phyloP scores from a whole-genome alignment of 345 rosid genomes.

The Acer campestre region DNA sequence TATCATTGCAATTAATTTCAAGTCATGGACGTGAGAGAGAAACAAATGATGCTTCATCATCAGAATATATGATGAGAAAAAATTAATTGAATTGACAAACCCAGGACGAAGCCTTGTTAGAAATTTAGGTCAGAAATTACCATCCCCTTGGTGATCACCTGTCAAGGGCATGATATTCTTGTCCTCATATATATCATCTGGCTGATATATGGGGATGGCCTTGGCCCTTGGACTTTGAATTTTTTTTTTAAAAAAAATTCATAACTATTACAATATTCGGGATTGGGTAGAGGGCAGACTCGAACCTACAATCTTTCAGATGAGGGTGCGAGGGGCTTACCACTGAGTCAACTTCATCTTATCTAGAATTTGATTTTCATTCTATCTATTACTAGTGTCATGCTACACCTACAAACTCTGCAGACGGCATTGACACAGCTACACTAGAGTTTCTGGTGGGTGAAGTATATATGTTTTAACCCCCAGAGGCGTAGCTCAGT shows the following conservation, averaged over 20 bases:
- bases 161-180: not conserved
- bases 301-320: too few relatives aligned
- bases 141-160: not conserved
- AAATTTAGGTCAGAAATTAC: slow-evolving; percentile 10
- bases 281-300: too few relatives aligned
- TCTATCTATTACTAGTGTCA: not conserved
- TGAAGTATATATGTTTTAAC: not conserved
- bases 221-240: too few relatives aligned
- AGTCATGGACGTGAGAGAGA: not conserved
- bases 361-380: not conserved
- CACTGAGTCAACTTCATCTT: too few relatives aligned
- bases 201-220: too few relatives aligned
- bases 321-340: too few relatives aligned
- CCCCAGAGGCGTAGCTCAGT: too few relatives aligned
- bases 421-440: not conserved
- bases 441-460: not conserved
- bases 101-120: not conserved
- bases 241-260: too few relatives aligned
- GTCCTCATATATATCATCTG: too few relatives aligned
- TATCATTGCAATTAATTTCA: too few relatives aligned
- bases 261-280: too few relatives aligned
- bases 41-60: not conserved
- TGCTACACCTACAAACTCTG: not conserved
- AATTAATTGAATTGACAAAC: not conserved
- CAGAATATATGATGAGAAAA: too few relatives aligned